These are phyloP conservation scores for Rehmannia glutinosa DNA, from an alignment of 257 asterid species.

Conservation along the genomic window DNA sequence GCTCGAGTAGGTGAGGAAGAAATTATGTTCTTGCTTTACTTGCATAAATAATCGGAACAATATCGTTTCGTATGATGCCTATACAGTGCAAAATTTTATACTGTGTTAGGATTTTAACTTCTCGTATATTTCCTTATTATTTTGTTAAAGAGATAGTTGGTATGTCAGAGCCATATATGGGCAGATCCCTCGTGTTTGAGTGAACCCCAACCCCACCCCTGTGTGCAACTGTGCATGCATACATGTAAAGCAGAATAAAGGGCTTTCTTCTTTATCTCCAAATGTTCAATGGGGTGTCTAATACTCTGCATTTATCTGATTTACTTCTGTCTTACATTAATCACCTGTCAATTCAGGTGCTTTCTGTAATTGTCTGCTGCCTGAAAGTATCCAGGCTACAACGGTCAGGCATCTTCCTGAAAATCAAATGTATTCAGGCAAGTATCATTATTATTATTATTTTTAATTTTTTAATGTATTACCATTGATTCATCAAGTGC, in stretches of 20 bases:
- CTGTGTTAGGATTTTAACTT: not conserved
- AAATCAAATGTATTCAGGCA: slow-evolving; percentile 55
- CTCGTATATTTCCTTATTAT: not conserved
- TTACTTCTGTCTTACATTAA: slow-evolving; percentile 2
- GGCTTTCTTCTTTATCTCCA: not conserved
- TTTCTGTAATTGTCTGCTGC: slow-evolving; percentile 74
- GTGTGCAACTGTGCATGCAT: not conserved
- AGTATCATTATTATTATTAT: slow-evolving; percentile 12
- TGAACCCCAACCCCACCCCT: not conserved
- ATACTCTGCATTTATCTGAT: not conserved
- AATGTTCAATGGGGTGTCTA: not conserved
- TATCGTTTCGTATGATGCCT: slow-evolving; percentile 1
- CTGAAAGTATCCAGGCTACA: slow-evolving; percentile 66
- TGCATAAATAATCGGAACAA: not conserved
- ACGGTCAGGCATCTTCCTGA: slow-evolving; percentile 59
- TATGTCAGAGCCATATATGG: not conserved
- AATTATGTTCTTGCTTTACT: not conserved
- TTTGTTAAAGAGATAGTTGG: not conserved
- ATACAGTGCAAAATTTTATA: not conserved
- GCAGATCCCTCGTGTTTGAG: not conserved
- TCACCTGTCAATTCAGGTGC: slow-evolving; percentile 51
- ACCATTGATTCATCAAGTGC: not conserved
- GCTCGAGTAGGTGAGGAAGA: slow-evolving; percentile 64
- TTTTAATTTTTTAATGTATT: not conserved
- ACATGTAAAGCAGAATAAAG: not conserved